Base-by-base conservation (phyloP, 2,329 filamentous ascomycete species). In the Fusarium robinianum region DNA sequence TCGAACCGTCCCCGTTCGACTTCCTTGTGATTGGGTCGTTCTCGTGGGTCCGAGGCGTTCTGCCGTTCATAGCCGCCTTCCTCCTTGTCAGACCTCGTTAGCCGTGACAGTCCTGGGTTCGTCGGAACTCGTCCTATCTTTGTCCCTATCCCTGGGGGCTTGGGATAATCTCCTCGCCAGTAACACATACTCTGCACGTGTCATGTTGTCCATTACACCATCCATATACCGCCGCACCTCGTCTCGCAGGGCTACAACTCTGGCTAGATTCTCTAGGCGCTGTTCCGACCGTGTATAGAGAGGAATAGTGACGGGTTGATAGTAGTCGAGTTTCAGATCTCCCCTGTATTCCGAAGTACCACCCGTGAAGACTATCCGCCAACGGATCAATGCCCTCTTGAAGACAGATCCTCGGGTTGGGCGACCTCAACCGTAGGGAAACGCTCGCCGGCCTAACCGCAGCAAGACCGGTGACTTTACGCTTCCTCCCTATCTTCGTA, bases 311-410 rank as follows among this genome's bases (percentile, higher is more conserved):
- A 91, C 77, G 2, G 88, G 87, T 55, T 91, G 85, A 62, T 90
- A 92, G 67, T 87, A 89, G 58, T 90, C 83, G 9, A 85, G 67
- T 7, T 73, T 69, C 1, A 79, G 80, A 50, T 85, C 79, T n/a
- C 79, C 80, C 42, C 78, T 76, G 45, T 83, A 81, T 55, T 86
- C 83, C 2, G 81, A 79, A n/a, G 72, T 74, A 55, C 82, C 84
- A 19, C 84, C 87, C 64, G 85, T 85, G 34, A 85, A 82, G 5
- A 88, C 85, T 46, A 91, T 82, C 9, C 85, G 44, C 83, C 79
- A 26, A 91, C 76, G 15, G 81, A 81, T 68, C 91, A 88, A 61
- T 84, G 92, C 10, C 90, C 85, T 53, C 77, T 79, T 4, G 69
- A 62, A 0, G 84, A 71, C 6, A 91, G 72, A 49, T 84, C 76